Conservation (phyloP, 2,329 filamentous ascomycete genomes). For the Phialophora expanda region DNA sequence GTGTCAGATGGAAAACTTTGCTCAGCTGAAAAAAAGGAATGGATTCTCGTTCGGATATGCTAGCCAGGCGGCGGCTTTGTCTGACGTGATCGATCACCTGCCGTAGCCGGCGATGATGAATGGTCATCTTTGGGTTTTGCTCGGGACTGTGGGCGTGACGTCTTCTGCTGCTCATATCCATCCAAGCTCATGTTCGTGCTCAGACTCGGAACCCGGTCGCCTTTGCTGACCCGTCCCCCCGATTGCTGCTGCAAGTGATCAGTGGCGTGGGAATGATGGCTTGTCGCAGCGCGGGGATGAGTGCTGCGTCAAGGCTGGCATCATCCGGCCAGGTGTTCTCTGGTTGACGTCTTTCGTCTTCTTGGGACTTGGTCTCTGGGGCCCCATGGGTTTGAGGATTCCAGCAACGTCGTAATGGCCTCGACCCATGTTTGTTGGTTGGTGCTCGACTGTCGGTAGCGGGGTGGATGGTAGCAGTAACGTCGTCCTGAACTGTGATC, state of each 20-base stretch:
- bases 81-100: constrained; percentile 2
- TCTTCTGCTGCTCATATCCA: neutral
- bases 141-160: neutral
- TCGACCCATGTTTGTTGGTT: constrained; percentile 36
- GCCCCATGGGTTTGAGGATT: constrained; percentile 38
- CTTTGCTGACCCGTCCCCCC: neutral
- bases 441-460: constrained; percentile 17
- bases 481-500: neutral
- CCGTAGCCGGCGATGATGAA: neutral
- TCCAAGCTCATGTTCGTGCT: neutral
- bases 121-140: neutral
- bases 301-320: neutral
- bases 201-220: neutral
- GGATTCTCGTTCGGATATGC: neutral
- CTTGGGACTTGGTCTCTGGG: constrained; percentile 34
- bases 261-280: constrained; percentile 9
- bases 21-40: neutral
- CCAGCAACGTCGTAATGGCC: constrained; percentile 40
- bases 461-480: neutral
- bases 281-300: neutral
- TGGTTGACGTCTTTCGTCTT: neutral
- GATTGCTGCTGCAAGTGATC: neutral
- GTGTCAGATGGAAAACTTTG: neutral
- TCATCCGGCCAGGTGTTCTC: neutral
- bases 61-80: constrained; percentile 3